A percentile compares a stretch with the other conserved stretches of the same genome.
phyloP scores from a whole-genome alignment of 352 stramenopile genomes.

The Phytophthora agathidicida region DNA sequence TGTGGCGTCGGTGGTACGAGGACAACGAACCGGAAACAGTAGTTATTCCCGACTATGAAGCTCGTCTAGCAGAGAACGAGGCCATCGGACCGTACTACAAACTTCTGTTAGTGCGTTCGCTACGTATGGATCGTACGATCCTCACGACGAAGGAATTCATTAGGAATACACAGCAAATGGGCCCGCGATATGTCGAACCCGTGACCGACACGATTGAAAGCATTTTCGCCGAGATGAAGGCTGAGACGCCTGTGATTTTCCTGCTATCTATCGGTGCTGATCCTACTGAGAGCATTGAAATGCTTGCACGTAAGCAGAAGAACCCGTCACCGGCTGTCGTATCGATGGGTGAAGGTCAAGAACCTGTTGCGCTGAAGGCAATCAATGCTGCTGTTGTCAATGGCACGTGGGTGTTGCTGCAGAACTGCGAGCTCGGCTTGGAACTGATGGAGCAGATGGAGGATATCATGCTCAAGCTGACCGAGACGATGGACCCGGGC shows the following conservation, averaged over 20 bases:
- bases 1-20: slow-evolving; percentile 98
- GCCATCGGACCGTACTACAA: slow-evolving; percentile 97
- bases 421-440: slow-evolving; percentile 98
- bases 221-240: slow-evolving; percentile 97
- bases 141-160: slow-evolving; percentile 98
- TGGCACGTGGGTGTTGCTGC: slow-evolving; percentile 97
- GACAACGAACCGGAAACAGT: slow-evolving; percentile 97
- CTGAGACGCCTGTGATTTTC: slow-evolving; percentile 97
- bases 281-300: slow-evolving; percentile 97
- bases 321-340: slow-evolving; percentile 95
- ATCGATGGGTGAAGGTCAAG: slow-evolving; percentile 98
- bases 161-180: slow-evolving; percentile 96
- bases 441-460: slow-evolving; percentile 99
- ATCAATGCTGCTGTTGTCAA: slow-evolving; percentile 97
- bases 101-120: slow-evolving; percentile 95
- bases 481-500: slow-evolving; percentile 94
- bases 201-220: slow-evolving; percentile 99
- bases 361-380: slow-evolving; percentile 96
- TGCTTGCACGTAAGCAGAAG: slow-evolving; percentile 97
- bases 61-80: slow-evolving; percentile 92
- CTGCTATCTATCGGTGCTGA: slow-evolving; percentile 97
- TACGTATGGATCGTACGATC: slow-evolving; percentile 98
- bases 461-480: slow-evolving; percentile 96
- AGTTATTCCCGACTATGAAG: slow-evolving; percentile 96
- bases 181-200: slow-evolving; percentile 95